These are phyloP conservation scores for Batrachochytrium dendrobatidis DNA, from an alignment of 371 early-diverging fungal species.

Conservation along the genomic window DNA sequence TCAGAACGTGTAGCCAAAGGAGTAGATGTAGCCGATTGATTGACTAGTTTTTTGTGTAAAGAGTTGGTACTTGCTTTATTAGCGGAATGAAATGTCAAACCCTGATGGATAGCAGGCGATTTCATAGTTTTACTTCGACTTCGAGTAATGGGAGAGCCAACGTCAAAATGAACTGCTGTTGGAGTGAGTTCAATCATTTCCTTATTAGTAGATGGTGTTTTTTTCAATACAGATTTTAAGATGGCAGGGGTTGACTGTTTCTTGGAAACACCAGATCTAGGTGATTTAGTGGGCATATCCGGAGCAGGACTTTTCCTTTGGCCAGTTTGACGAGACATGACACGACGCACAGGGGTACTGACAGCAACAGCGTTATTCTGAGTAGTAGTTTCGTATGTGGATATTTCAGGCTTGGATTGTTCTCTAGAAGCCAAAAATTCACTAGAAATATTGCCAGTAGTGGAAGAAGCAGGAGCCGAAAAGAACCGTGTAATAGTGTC, in stretches of 20 bases:
- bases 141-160: conserved; percentile 1
- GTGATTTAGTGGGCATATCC: not conserved
- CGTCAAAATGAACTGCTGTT: conserved; percentile 1
- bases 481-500: conserved; percentile 4
- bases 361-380: not conserved
- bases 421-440: too few species aligned
- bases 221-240: not conserved
- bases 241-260: not conserved
- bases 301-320: not conserved
- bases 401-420: too few species aligned
- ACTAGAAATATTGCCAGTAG: not conserved
- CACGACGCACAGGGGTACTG: conserved; percentile 1
- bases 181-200: not conserved
- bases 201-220: not conserved
- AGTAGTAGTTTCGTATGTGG: not conserved
- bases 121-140: not conserved
- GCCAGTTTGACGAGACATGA: not conserved
- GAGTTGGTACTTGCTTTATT: too few species aligned
- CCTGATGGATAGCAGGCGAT: too few species aligned
- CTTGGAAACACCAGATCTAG: not conserved
- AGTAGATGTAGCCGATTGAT: too few species aligned
- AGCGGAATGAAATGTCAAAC: too few species aligned
- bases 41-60: too few species aligned
- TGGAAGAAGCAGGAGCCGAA: not conserved
- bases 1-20: too few species aligned